Base-by-base conservation (phyloP, 2,329 filamentous ascomycete species). In the Conoideocrella luteorostrata region DNA sequence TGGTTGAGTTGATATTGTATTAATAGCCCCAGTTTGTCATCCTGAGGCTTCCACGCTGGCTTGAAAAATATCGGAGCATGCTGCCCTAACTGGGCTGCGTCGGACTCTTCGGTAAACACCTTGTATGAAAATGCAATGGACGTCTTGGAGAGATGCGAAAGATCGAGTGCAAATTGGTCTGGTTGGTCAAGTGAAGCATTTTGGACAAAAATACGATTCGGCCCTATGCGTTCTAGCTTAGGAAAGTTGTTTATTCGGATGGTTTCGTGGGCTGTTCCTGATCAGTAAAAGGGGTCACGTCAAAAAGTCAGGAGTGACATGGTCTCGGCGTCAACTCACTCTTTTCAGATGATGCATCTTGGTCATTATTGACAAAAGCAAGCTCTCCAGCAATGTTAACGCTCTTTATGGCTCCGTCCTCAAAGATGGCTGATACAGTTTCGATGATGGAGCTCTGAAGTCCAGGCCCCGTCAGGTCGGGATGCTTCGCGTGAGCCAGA, bases 111-210 rank as follows among this genome's bases (percentile, higher is more conserved):
- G 23, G 86, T 66, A 52, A 93, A 87, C 10, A 96, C 72, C 56
- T 90, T 86, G 64, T 97, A 98, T 47, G 93, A 95, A 69, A 98
- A 97, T 7, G 85, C 91, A 6, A 91, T 82, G 0, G 84, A 77
- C 2, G 87, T 83, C 55, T 83, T 80, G 53, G 81, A 73, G 48
- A 96, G 77, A 58, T 83, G 80, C 12, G 80, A 73, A 6, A 93
- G 67, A 49, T 90, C 79, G 24, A 98, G 69, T 0, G 71, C 78
- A 65, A 94, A 98, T 58, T 91, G 84, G 46, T 94, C 90, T 4
- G 84, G 76, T 46, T 77, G 81, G 9, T 84, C 79, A 1, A 72
- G 58, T 1, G 70, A 65, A 5, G 77, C 71, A 52, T 88, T 84
- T 24, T 82, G 80, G 41, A 97, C 82, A 65, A 97, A 95, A 45